Evolutionary conservation across 2,329 filamentous ascomycete species (phyloP).

Genomic region (Chaetomiaceae sp.): DNA sequence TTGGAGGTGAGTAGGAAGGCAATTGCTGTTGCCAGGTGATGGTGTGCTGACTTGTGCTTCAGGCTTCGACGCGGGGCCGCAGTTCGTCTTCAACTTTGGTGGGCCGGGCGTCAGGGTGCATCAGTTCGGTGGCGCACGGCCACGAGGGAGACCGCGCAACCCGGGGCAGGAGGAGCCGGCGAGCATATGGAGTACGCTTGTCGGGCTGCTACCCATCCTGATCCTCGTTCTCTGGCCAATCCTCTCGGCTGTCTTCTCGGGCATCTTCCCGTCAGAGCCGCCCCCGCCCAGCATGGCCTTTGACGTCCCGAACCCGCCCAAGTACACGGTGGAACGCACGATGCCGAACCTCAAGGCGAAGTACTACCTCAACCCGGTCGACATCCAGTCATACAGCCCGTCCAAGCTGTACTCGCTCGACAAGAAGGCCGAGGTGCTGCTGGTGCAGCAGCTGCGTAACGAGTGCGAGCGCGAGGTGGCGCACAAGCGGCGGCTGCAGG

Average conservation of each 20-base stretch:
- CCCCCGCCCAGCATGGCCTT: constrained; percentile 68
- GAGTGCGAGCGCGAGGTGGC: constrained; percentile 71
- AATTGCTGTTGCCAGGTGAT: not conserved
- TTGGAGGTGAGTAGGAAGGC: too few species aligned
- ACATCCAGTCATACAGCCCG: constrained; percentile 63
- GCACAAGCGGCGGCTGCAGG: constrained; percentile 58
- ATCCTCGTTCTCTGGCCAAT: constrained; percentile 83
- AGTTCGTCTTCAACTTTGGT: constrained; percentile 93
- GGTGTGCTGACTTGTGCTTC: not conserved
- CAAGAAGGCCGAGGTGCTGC: constrained; percentile 66
- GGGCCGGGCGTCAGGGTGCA: constrained; percentile 89
- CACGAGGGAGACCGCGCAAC: constrained; percentile 68
- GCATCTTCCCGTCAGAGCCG: constrained; percentile 40
- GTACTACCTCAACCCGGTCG: constrained; percentile 78
- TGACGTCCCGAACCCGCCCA: constrained; percentile 60
- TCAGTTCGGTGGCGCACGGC: constrained; percentile 79
- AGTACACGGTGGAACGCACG: constrained; percentile 63
- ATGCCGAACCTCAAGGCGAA: constrained; percentile 66
- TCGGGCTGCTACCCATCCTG: constrained; percentile 79
- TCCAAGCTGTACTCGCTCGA: constrained; percentile 71
- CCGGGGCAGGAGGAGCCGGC: constrained; percentile 47
- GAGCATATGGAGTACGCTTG: constrained; percentile 50
- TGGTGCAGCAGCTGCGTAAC: constrained; percentile 59
- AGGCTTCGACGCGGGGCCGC: constrained; percentile 70
- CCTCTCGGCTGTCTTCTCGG: constrained; percentile 71